Percentiles rank a stretch among this genome's conserved stretches.
phyloP scores from a whole-genome alignment of 129 eudicot species.

The Flaveria sonorensis region DNA sequence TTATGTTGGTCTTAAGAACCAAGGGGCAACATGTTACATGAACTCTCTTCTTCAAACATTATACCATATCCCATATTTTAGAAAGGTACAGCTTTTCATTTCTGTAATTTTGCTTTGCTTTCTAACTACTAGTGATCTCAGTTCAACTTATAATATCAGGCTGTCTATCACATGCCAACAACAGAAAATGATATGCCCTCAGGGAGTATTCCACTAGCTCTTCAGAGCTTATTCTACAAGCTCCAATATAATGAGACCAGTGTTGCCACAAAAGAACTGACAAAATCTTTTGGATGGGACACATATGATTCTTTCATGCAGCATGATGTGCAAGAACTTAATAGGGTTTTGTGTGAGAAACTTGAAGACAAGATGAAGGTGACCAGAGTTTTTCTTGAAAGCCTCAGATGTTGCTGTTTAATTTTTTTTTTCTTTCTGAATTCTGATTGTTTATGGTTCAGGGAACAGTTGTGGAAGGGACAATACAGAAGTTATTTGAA shows the following conservation, averaged over 20 bases:
- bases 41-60: constrained; percentile 84
- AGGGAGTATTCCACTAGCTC: constrained; percentile 90
- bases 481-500: constrained; percentile 93
- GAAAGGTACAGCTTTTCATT: constrained; percentile 50
- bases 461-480: constrained; percentile 99
- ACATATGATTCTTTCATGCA: constrained; percentile 97
- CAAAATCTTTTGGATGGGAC: constrained; percentile 98
- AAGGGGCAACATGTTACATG: constrained; percentile 98
- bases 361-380: constrained; percentile 99
- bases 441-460: constrained; percentile 39
- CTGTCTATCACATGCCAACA: constrained; percentile 98
- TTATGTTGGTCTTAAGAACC: constrained; percentile 92
- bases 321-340: constrained; percentile 98
- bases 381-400: constrained; percentile 14
- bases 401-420: not conserved
- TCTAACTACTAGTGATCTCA: constrained; percentile 19
- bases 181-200: constrained; percentile 95
- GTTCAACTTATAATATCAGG: constrained; percentile 51
- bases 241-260: constrained; percentile 92
- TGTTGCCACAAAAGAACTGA: constrained; percentile 92
- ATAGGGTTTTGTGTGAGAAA: constrained; percentile 87
- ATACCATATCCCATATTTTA: constrained; percentile 88
- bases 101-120: constrained; percentile 8
- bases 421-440: constrained; percentile 20
- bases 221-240: constrained; percentile 90